Evolutionary conservation across 352 stramenopile species (phyloP).

Genomic region (Phytopythium vexans): DNA sequence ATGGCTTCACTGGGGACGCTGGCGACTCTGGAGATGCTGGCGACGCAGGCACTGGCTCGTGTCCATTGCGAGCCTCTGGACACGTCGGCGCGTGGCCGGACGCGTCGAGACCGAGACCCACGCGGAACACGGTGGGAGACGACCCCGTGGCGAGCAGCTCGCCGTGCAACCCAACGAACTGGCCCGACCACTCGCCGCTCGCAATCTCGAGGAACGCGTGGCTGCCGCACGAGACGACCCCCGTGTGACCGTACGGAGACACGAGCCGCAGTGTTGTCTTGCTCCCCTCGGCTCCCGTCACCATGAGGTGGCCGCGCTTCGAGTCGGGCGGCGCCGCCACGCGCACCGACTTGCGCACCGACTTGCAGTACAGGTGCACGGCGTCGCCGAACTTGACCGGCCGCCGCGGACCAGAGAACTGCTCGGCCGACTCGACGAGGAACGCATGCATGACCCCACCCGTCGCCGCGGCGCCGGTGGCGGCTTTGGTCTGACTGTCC

Average conservation of each 20-base stretch:
- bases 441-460: slow-evolving; percentile 26
- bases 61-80: slow-evolving; percentile 3
- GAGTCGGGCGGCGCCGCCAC: slow-evolving; percentile 40
- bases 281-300: slow-evolving; percentile 22
- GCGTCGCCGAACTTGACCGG: slow-evolving; percentile 48
- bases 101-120: slow-evolving; percentile 6
- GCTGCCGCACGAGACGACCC: slow-evolving; percentile 41
- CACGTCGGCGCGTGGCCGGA: slow-evolving; percentile 7
- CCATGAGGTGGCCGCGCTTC: slow-evolving; percentile 57
- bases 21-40: too few species aligned
- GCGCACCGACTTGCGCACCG: slow-evolving; percentile 40
- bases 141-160: slow-evolving; percentile 49
- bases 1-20: too few species aligned
- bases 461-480: slow-evolving; percentile 3
- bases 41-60: background rate
- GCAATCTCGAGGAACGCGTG: slow-evolving; percentile 55
- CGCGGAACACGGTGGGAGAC: slow-evolving; percentile 40
- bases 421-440: slow-evolving; percentile 52
- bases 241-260: slow-evolving; percentile 46
- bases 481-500: background rate
- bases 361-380: slow-evolving; percentile 48
- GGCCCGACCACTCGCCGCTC: slow-evolving; percentile 39
- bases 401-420: slow-evolving; percentile 41
- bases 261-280: slow-evolving; percentile 48
- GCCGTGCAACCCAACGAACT: slow-evolving; percentile 46